These are phyloP conservation scores for Trichoderma oligosporum DNA, from an alignment of 2,329 filamentous ascomycete species.

Conservation along the genomic window DNA sequence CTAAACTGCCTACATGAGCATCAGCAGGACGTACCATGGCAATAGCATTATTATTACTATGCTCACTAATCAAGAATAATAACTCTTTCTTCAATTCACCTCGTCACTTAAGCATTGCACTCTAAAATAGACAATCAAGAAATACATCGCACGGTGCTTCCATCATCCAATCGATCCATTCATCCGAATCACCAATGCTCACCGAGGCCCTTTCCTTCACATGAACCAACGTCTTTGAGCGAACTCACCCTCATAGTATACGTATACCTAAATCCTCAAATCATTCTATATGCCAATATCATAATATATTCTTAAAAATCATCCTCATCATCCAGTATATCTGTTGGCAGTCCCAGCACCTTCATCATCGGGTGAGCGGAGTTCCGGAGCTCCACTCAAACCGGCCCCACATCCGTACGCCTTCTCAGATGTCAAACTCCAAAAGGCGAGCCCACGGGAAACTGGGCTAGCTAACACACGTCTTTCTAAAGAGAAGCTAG, in stretches of 20 bases:
- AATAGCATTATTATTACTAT: too few relatives aligned
- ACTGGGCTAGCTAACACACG: slow-evolving; percentile 3
- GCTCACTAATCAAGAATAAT: not conserved
- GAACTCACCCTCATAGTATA: too few relatives aligned
- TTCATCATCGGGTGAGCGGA: not conserved
- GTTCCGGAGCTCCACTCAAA: slow-evolving; percentile 1
- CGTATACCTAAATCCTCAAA: too few relatives aligned
- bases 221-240: too few relatives aligned
- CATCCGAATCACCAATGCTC: too few relatives aligned
- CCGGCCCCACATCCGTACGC: slow-evolving; percentile 17
- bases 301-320: not conserved
- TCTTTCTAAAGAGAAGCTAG: not conserved
- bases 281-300: not conserved
- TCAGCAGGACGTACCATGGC: not conserved
- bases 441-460: not conserved
- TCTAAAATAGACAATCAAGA: too few relatives aligned
- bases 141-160: too few relatives aligned
- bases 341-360: not conserved
- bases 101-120: not conserved
- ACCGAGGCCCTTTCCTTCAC: too few relatives aligned
- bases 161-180: too few relatives aligned
- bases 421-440: not conserved
- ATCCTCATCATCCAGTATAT: not conserved
- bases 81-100: not conserved
- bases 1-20: not conserved